Conservation (phyloP, 2,329 filamentous ascomycete species). For the Myotisia sp. region DNA sequence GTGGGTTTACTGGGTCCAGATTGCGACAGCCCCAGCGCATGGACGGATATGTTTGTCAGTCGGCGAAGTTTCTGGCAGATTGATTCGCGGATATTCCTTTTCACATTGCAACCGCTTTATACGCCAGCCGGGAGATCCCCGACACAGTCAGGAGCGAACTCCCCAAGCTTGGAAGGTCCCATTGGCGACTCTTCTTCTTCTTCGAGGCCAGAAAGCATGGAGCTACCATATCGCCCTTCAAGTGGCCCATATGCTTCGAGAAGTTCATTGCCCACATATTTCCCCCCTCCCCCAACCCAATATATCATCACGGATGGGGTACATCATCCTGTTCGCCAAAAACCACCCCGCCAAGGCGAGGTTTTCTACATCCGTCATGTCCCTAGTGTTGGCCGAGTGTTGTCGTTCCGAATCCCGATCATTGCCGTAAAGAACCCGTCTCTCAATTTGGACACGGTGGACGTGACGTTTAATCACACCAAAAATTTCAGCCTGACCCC, state of each 20-base stretch:
- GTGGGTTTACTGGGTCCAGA: constrained; percentile 50
- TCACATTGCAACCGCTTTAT: constrained; percentile 55
- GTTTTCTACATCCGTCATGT: constrained; percentile 82
- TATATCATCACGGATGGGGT: constrained; percentile 66
- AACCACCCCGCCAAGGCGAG: constrained; percentile 79
- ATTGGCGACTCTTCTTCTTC: background rate
- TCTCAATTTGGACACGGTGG: constrained; percentile 19
- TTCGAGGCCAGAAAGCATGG: background rate
- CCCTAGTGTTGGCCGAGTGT: constrained; percentile 65
- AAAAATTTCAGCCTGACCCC: constrained; percentile 20
- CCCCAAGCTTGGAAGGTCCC: background rate
- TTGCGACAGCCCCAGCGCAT: constrained; percentile 50
- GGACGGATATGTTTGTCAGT: constrained; percentile 66
- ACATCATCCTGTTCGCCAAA: constrained; percentile 74
- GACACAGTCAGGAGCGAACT: background rate
- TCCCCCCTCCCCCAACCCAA: constrained; percentile 66
- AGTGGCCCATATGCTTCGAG: constrained; percentile 63
- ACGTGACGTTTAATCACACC: constrained; percentile 16
- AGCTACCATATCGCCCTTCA: background rate
- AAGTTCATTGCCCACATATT: constrained; percentile 81
- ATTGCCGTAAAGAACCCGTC: constrained; percentile 47
- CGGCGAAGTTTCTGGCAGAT: constrained; percentile 82
- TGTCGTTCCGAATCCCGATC: constrained; percentile 77
- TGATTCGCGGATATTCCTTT: constrained; percentile 73
- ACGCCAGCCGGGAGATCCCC: constrained; percentile 21